Evolutionary conservation across 1,139 yeast species (phyloP).

Genomic region (Wickerhamomyces sp.): DNA sequence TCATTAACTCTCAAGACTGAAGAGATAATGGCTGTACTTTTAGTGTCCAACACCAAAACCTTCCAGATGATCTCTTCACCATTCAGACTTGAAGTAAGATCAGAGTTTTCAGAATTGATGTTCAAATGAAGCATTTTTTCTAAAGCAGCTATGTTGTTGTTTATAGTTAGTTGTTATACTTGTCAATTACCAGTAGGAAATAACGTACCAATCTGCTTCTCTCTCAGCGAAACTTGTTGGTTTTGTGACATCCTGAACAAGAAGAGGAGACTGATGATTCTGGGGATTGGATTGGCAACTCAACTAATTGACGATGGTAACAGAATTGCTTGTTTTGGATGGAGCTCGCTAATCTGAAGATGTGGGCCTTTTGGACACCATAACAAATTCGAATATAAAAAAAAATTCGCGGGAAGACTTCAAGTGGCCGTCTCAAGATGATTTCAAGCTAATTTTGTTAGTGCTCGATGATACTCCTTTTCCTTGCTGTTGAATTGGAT

Average conservation of each 20-base stretch:
- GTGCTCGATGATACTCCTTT: too few species aligned
- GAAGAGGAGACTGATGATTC: neutral
- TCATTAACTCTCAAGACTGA: conserved; percentile 90
- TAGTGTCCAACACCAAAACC: conserved; percentile 76
- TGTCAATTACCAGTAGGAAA: conserved; percentile 1
- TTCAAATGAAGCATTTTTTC: conserved; percentile 84
- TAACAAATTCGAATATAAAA: neutral
- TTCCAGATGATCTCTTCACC: conserved; percentile 82
- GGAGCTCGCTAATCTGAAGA: too few species aligned
- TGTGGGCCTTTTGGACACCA: neutral
- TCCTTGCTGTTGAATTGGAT: too few species aligned
- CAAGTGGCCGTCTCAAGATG: too few species aligned
- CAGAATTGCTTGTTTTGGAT: neutral
- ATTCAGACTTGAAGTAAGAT: conserved; percentile 44
- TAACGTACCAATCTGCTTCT: conserved; percentile 21
- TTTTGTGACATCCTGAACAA: conserved; percentile 9
- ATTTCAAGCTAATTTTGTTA: too few species aligned
- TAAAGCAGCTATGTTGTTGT: conserved; percentile 37
- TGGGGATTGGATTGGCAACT: too few species aligned
- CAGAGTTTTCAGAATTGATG: conserved; percentile 46
- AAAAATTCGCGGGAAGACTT: neutral
- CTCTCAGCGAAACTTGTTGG: conserved; percentile 15
- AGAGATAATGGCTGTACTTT: conserved; percentile 81
- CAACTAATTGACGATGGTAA: too few species aligned
- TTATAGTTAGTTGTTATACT: conserved; percentile 2